Evolutionary conservation across 768 basidiomycete genomes (phyloP).

Genomic region (Hygrophorus pudorinus): DNA sequence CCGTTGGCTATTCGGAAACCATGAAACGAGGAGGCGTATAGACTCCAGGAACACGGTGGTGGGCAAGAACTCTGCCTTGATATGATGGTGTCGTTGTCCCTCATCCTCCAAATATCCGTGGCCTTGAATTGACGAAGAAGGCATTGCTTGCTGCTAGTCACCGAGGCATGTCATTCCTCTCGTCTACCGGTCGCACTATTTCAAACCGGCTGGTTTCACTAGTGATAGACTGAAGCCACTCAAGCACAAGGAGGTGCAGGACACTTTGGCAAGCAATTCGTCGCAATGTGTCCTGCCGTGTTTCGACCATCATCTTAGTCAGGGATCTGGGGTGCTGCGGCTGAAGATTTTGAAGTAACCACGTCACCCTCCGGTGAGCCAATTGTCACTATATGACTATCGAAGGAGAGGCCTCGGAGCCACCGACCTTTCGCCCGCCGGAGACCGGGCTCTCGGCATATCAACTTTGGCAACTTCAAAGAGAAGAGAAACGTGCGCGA

Average conservation of each 20-base stretch:
- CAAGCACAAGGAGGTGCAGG: slow-evolving; percentile 38
- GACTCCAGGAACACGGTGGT: slow-evolving; percentile 43
- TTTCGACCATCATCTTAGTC: slow-evolving; percentile 14
- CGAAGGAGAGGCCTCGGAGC: slow-evolving; percentile 12
- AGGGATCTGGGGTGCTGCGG: slow-evolving; percentile 33
- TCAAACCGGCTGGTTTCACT: neutral
- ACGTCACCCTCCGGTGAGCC: slow-evolving; percentile 43
- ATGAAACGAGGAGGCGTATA: slow-evolving; percentile 54
- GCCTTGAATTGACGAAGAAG: slow-evolving; percentile 41
- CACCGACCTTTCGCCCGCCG: neutral
- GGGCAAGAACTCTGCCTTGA: slow-evolving; percentile 44
- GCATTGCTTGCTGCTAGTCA: slow-evolving; percentile 57
- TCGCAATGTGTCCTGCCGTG: neutral
- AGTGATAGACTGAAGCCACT: slow-evolving; percentile 63
- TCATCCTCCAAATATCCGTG: slow-evolving; percentile 55
- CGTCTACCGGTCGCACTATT: neutral
- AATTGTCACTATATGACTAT: slow-evolving; percentile 36
- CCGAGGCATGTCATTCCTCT: slow-evolving; percentile 31
- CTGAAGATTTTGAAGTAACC: slow-evolving; percentile 30
- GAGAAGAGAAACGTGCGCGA: slow-evolving; percentile 40
- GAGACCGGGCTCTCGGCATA: neutral
- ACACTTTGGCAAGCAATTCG: slow-evolving; percentile 26
- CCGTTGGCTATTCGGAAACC: slow-evolving; percentile 45
- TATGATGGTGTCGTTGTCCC: slow-evolving; percentile 50
- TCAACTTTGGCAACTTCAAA: slow-evolving; percentile 62